Evolutionary conservation across 176 grass and related monocot species (phyloP).

Genomic region (Carex parvula): DNA sequence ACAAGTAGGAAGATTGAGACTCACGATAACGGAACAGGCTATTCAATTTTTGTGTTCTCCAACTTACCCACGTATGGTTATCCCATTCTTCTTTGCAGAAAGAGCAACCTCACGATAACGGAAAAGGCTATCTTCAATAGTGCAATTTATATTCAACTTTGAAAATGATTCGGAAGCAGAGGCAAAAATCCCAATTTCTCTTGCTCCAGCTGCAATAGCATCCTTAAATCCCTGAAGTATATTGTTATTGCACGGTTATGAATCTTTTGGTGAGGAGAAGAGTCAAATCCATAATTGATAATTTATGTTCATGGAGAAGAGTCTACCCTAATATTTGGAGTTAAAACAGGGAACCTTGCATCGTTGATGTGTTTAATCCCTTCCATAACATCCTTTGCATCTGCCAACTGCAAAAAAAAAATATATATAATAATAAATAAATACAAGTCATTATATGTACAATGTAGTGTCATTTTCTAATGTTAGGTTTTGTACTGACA

Average conservation of each 20-base stretch:
- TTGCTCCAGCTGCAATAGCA: slow-evolving; percentile 75
- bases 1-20: not conserved
- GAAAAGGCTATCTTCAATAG: slow-evolving; percentile 69
- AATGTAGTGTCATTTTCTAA: not conserved
- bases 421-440: slow-evolving; percentile 12
- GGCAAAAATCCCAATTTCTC: slow-evolving; percentile 86
- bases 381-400: slow-evolving; percentile 86
- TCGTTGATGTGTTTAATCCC: slow-evolving; percentile 40
- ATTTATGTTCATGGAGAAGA: not conserved
- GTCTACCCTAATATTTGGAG: slow-evolving; percentile 87
- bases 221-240: slow-evolving; percentile 78
- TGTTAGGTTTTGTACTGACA: not conserved
- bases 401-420: slow-evolving; percentile 56
- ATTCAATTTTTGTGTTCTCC: not conserved
- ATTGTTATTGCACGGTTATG: not conserved
- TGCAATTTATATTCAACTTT: slow-evolving; percentile 89
- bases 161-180: slow-evolving; percentile 98
- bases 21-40: no score
- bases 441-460: not conserved
- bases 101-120: slow-evolving; percentile 75
- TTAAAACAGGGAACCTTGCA: slow-evolving; percentile 66
- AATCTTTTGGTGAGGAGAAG: not conserved
- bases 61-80: slow-evolving; percentile 81
- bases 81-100: slow-evolving; percentile 59
- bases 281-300: not conserved